Evolutionary conservation across 2,329 filamentous ascomycete genomes (phyloP), one percentile per base, ranked within the genome.

Genomic region (Fusarium sambucinum): DNA sequence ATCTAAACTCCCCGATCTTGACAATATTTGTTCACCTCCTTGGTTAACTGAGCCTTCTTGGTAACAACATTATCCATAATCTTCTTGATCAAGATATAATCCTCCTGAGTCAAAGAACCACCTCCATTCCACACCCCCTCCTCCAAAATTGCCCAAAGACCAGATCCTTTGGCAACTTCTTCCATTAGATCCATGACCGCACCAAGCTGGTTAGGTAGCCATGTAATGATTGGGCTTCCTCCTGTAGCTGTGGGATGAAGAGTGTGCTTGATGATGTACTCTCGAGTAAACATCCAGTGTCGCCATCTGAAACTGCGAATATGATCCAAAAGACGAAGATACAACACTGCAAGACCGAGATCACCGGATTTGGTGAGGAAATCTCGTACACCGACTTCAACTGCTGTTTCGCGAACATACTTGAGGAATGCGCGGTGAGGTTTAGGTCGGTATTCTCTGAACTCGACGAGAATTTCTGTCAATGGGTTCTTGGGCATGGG

Each of bases 401-500:
- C 71, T 8, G 85, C 82, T 60, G 80, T 80, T 55, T 80, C 79
- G 62, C 85, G 80, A 23, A 97, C 91, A 75, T 90, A 90, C 65
- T 88, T 86, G 33, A 98, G 85, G 78, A 97, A 97, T 69, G 90
- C 88, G 41, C 94, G 89, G 78, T 98, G 95, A 73, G 96, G 95
- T 55, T 91, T 92, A 5, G 95, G 95, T 0, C 95, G 87, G 79
- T 97, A 97, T 75, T 91, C 86, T 66, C 94, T 88, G 84, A 98
- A 98, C 78, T 97, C 95, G 68, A 89, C 84, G 21, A 97, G 86
- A 76, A 97, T 97, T 57, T 91, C 89, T 0, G 94, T 97, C 45
- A 97, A 87, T 0, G 95, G 95, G 6, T 94, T 97, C 55, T 89
- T 83, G 2, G 95, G 95, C 93, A 97, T 97, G 66, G 89, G 85